These are phyloP conservation scores for Agrocybe pediades DNA, from an alignment of 768 basidiomycete species.

Conservation along the genomic window DNA sequence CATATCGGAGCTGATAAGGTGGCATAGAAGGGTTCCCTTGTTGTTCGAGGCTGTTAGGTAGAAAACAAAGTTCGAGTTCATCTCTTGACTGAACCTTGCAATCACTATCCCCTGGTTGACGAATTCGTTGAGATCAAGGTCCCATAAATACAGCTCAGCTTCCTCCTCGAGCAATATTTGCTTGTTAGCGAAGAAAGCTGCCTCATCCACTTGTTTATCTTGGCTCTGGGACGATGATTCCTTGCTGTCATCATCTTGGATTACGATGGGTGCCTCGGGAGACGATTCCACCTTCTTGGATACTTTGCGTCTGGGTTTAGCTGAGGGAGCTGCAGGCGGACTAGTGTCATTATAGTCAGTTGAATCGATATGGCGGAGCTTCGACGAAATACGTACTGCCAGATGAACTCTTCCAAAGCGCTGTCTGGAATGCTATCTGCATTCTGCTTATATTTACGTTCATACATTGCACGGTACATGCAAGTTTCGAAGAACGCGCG, in stretches of 20 bases:
- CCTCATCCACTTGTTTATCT: slow-evolving; percentile 5
- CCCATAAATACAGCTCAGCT: slow-evolving; percentile 68
- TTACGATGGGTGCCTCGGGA: slow-evolving; percentile 11
- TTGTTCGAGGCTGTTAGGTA: slow-evolving; percentile 59
- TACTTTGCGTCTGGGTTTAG: slow-evolving; percentile 33
- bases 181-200: slow-evolving; percentile 24
- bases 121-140: slow-evolving; percentile 50
- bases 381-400: slow-evolving; percentile 57
- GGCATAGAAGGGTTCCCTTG: slow-evolving; percentile 54
- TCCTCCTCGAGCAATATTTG: slow-evolving; percentile 39
- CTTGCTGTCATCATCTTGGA: slow-evolving; percentile 14
- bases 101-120: slow-evolving; percentile 52
- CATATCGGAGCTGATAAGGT: slow-evolving; percentile 67
- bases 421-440: slow-evolving; percentile 69
- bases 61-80: slow-evolving; percentile 50
- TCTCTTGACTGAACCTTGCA: slow-evolving; percentile 53
- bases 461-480: slow-evolving; percentile 96
- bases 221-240: slow-evolving; percentile 9
- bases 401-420: slow-evolving; percentile 79
- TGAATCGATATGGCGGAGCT: not conserved
- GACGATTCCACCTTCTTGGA: slow-evolving; percentile 16
- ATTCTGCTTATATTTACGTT: slow-evolving; percentile 80
- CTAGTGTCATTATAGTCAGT: slow-evolving; percentile 22
- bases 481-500: slow-evolving; percentile 90
- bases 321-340: slow-evolving; percentile 32